These are phyloP conservation scores for Plectosphaerella sp. DNA, from an alignment of 2,329 filamentous ascomycete genomes.

Conservation along the genomic window DNA sequence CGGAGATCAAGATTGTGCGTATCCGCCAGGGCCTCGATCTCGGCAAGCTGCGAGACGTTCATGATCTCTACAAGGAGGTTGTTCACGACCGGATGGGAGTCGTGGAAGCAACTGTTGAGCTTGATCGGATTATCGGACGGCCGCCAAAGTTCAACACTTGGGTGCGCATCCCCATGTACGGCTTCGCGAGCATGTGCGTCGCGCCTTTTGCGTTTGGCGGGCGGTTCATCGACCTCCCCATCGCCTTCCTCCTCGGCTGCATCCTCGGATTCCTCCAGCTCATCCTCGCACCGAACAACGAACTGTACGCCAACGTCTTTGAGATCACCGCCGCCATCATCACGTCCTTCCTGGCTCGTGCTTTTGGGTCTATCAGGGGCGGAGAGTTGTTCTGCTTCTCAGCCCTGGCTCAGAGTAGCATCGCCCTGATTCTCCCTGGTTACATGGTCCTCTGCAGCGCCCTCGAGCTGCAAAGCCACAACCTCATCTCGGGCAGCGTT, in stretches of 20 bases:
- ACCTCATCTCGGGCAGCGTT: conserved; percentile 60
- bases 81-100: conserved; percentile 71
- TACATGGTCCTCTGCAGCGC: conserved; percentile 46
- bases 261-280: conserved; percentile 72
- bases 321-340: conserved; percentile 55
- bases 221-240: conserved; percentile 71
- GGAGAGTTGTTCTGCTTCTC: conserved; percentile 66
- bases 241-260: conserved; percentile 71
- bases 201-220: conserved; percentile 78
- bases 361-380: conserved; percentile 59
- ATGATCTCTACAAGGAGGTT: conserved; percentile 78
- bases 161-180: conserved; percentile 63
- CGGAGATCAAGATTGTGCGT: conserved; percentile 73
- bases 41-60: conserved; percentile 68
- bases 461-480: conserved; percentile 61
- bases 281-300: conserved; percentile 67
- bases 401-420: conserved; percentile 66
- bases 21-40: conserved; percentile 67
- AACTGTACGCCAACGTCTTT: conserved; percentile 57
- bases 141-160: conserved; percentile 44
- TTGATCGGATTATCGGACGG: conserved; percentile 50
- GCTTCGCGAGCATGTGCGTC: conserved; percentile 69
- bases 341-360: conserved; percentile 66
- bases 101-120: conserved; percentile 60
- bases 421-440: conserved; percentile 69